Base-by-base conservation (phyloP, 108 stramenopile genomes). In the Parietichytrium sp. region DNA sequence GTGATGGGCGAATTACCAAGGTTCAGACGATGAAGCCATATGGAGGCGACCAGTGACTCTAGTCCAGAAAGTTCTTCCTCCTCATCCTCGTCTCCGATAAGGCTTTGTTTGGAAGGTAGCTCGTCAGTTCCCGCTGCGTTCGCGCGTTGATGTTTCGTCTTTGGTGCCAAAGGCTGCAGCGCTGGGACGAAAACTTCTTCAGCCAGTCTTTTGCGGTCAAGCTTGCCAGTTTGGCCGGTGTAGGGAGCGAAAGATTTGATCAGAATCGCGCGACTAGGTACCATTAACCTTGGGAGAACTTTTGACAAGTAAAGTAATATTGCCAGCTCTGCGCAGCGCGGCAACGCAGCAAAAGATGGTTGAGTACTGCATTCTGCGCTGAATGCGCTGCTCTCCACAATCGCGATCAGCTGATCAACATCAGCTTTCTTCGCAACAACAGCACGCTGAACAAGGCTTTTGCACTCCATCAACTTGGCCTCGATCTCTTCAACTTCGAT, bases 401-500 rank as follows among this genome's bases (percentile, higher is more conserved):
- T n/a, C 20, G 25, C 29, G 38, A 72, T 42, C 7, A 72, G 42
- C 10, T 7, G 20, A 20, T 45, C 61, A 10, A 20, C 10, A 23
- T 6, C 3, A 8, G 2, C 42, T 13, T 72, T 8, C 3, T 72
- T 72, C 38, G 45, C 61, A 6, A 72, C 29, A n/a, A 42, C 61
- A 72, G 45, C 18, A 25, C 45, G 38, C 61, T 72, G 10, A 16
- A 72, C 36, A 13, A 72, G 20, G 20, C 18, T 31, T 25, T 72
- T 25, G 61, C 15, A 72, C 10, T 16, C 42, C n/a, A 0, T 36
- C 61, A 16, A 72, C 16, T 16, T 72, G 61, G 1, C 6, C 20
- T 72, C 61, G 20, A 72, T 45, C 61, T 72, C 61, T 0, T 42
- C 61, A 27, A 20, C 45, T 1, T 72, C 61, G 20, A 72, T 72